Percentiles rank a stretch among this genome's conserved stretches.
These are phyloP conservation scores for Solanum lycopersicoides DNA, from an alignment of 257 asterid species.

Conservation along the genomic window DNA sequence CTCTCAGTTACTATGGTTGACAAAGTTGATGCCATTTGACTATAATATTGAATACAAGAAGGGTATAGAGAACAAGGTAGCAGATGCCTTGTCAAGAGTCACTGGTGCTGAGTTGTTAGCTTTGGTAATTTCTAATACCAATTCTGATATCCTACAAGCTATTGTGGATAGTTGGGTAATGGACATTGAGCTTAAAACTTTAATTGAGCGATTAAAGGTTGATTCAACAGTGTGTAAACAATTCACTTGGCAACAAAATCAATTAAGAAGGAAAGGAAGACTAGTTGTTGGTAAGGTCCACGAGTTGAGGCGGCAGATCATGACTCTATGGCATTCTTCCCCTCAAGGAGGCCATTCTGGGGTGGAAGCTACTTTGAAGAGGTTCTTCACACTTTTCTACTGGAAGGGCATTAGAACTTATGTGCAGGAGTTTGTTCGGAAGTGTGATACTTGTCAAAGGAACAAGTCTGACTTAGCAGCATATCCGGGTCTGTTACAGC, in stretches of 20 bases:
- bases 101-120: neutral
- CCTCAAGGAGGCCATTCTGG: neutral
- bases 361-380: neutral
- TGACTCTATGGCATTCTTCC: neutral
- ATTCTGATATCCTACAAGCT: neutral
- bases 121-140: neutral
- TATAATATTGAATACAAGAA: neutral
- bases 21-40: neutral
- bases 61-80: neutral
- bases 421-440: neutral
- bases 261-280: too few relatives aligned
- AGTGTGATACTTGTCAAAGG: neutral
- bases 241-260: neutral
- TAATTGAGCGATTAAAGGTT: neutral
- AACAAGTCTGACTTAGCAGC: neutral
- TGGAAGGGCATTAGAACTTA: neutral
- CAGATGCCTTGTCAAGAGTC: neutral
- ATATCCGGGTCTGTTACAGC: neutral
- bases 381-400: neutral
- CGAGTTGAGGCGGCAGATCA: neutral
- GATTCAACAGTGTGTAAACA: neutral
- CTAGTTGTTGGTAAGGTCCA: neutral
- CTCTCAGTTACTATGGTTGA: neutral
- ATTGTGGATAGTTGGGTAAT: neutral
- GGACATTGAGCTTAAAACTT: neutral